A percentile compares a stretch with the other conserved stretches of the same genome.
Evolutionary conservation across 2,329 filamentous ascomycete genomes (phyloP).

Genomic region (Calonectria naviculata): DNA sequence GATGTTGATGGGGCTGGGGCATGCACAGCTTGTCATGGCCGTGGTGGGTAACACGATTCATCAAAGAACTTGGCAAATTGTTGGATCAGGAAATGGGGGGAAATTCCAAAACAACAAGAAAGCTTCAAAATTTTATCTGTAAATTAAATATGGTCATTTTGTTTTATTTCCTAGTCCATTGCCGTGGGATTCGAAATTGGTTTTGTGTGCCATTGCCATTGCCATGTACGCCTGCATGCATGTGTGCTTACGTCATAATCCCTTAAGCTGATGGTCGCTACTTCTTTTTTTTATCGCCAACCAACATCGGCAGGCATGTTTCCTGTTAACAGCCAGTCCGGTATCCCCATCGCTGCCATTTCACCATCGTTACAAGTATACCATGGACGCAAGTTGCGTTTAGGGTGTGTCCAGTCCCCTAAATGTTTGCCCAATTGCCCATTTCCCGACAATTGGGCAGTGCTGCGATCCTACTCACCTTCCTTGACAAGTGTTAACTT

Average conservation of each 20-base stretch:
- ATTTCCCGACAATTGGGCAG: conserved; percentile 12
- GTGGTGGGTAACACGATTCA: too few species aligned
- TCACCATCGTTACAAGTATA: neutral
- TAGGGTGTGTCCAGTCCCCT: neutral
- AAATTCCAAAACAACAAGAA: too few species aligned
- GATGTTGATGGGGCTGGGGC: too few species aligned
- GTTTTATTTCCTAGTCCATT: too few species aligned
- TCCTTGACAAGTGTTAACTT: conserved; percentile 39
- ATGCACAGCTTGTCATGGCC: too few species aligned
- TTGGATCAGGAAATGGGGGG: too few species aligned
- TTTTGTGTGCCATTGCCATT: too few species aligned
- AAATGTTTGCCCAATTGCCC: conserved; percentile 6
- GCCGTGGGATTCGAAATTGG: too few species aligned
- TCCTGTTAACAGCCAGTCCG: neutral
- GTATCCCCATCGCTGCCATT: neutral
- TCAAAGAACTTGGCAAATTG: too few species aligned
- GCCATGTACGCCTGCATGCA: too few species aligned
- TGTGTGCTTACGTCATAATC: conserved; percentile 24
- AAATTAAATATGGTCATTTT: too few species aligned
- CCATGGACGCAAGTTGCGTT: neutral
- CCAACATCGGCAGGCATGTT: neutral
- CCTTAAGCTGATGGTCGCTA: neutral
- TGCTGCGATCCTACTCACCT: conserved; percentile 11
- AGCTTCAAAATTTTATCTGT: too few species aligned
- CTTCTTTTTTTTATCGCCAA: neutral